Evolutionary conservation across 345 rosid species (phyloP).

Genomic region (Alliaria petiolata): DNA sequence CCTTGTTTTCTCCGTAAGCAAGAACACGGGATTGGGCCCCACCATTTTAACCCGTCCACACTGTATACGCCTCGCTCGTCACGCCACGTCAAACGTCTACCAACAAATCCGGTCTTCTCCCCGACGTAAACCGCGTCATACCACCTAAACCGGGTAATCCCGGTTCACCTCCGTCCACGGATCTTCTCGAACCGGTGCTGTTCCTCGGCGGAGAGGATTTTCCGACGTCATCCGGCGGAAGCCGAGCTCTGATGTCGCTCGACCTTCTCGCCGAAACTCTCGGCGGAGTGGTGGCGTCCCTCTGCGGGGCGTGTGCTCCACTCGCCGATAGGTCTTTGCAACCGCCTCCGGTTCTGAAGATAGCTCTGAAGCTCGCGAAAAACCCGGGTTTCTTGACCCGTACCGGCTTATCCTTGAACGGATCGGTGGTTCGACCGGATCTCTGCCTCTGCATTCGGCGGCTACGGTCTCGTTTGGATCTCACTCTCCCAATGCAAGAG

Average conservation of each 20-base stretch:
- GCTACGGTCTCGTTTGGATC: constrained; percentile 78
- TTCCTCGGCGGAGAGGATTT: constrained; percentile 30
- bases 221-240: constrained; percentile 44
- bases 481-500: constrained; percentile 86
- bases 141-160: constrained; percentile 44
- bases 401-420: constrained; percentile 29
- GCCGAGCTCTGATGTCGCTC: constrained; percentile 53
- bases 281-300: constrained; percentile 12
- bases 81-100: constrained; percentile 32
- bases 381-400: constrained; percentile 39
- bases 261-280: constrained; percentile 26
- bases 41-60: constrained; percentile 38
- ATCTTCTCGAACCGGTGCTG: constrained; percentile 29
- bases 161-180: constrained; percentile 37
- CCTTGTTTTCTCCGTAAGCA: constrained; percentile 12
- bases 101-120: constrained; percentile 59
- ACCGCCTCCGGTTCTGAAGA: constrained; percentile 42
- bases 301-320: constrained; percentile 19
- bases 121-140: constrained; percentile 60
- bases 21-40: constrained; percentile 18
- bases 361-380: constrained; percentile 45
- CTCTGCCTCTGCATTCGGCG: constrained; percentile 38
- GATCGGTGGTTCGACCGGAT: constrained; percentile 30
- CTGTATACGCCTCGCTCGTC: constrained; percentile 38
- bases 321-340: constrained; percentile 14